Evolutionary conservation across 257 asterid genomes (phyloP), one percentile per base, ranked within the genome.

Genomic region (Jasminum sambac): DNA sequence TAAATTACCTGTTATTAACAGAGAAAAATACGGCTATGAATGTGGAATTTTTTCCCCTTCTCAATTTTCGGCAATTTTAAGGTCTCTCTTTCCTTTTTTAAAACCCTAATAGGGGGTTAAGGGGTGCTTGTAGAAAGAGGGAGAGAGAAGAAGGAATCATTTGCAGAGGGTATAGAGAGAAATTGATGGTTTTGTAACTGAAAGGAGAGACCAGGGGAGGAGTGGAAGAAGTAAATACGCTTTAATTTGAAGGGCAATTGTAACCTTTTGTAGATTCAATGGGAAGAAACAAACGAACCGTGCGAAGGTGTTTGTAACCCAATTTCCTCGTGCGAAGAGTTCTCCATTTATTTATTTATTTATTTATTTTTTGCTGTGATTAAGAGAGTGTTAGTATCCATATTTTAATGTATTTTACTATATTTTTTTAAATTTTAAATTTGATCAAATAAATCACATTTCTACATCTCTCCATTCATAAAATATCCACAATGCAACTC

Each of bases 101-200:
- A 74, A 75, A 74, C 79, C 81, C 79, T 71, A 69, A 74, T 36
- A 58, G 74, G 36, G 60, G 57, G 12, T 60, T 61, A 62, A 77
- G 6, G 71, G 2, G 48, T 26, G 40, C 4, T 50, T 70, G 21
- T n/a, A 58, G 72, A 42, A 42, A 71, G 73, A 40, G 67, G 16
- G 37, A 44, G 61, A 36, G 58, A 14, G 63, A 39, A 34, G 25
- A 16, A 17, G 62, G 14, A 63, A 61, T 39, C 17, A 13, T 58
- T 24, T 60, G 70, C 36, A 30, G 71, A 48, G 67, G 7, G 69
- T 37, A 55, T 77, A 76, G 70, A 70, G 81, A 66, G 66, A 63
- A 37, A 40, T 38, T 7, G 85, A 55, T 68, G 82, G 78, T 81
- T 71, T 81, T 64, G 78, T 64, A 81, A 73, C 76, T 60, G 77